Conservation (phyloP, 345 rosid species). For the Brassica nigra region DNA sequence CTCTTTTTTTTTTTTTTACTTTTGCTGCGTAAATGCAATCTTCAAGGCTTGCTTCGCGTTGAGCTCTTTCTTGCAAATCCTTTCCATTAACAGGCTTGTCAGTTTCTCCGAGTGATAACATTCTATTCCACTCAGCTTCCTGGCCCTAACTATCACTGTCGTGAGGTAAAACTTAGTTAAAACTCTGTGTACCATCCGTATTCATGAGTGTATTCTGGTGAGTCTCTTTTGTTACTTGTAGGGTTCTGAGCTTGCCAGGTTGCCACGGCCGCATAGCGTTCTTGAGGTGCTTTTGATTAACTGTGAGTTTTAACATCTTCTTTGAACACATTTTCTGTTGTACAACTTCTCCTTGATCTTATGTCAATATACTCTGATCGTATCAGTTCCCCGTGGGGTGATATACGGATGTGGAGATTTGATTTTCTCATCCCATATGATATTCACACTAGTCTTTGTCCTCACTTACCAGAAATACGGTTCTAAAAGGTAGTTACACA, state of each 20-base stretch:
- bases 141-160: slow-evolving; percentile 96
- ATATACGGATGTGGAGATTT: slow-evolving; percentile 94
- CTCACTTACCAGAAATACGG: slow-evolving; percentile 95
- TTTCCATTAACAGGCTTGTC: slow-evolving; percentile 67
- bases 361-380: slow-evolving; percentile 17
- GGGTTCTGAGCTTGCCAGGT: slow-evolving; percentile 87
- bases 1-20: background rate
- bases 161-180: slow-evolving; percentile 56
- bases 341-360: background rate
- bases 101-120: slow-evolving; percentile 76
- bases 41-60: background rate
- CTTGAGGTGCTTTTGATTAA: slow-evolving; percentile 69
- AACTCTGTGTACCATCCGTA: background rate
- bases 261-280: slow-evolving; percentile 74
- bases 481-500: slow-evolving; percentile 66
- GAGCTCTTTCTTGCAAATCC: slow-evolving; percentile 6
- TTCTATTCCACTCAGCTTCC: slow-evolving; percentile 98
- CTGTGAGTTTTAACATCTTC: slow-evolving; percentile 49
- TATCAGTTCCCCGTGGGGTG: slow-evolving; percentile 88
- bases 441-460: slow-evolving; percentile 89
- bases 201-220: slow-evolving; percentile 2
- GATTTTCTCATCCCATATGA: slow-evolving; percentile 98
- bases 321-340: background rate
- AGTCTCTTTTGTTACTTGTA: slow-evolving; percentile 35
- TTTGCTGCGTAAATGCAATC: background rate